Base-by-base conservation (phyloP, 1,284 basidiomycete species). In the Ceratobasidium sp. region DNA sequence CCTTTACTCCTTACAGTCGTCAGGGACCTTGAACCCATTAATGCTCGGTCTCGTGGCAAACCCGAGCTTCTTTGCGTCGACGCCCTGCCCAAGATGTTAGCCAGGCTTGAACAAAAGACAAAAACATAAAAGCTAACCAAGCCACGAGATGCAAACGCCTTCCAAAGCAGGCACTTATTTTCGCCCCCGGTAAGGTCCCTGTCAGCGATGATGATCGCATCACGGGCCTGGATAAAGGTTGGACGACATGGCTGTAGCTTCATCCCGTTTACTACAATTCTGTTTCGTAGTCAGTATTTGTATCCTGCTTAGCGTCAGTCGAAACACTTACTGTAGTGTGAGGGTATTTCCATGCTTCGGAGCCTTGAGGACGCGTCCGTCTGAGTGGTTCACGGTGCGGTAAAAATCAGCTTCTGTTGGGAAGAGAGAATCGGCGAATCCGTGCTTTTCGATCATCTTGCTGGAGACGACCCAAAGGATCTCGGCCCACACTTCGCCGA, bases 201-300 rank as follows among this genome's bases (percentile, higher is more conserved):
- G 79, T 98, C 96, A 17, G 96, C 95, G 75, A 92, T 87, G 74
- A 98, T 86, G 77, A 98, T 96, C 22, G 94, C 94, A 78, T 95
- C 90, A 70, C 96, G 88, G 8, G 94, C 92, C 73, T 94, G 88
- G 75, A 95, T 91, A 89, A 98, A 97, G 64, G 85, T 85, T 3
- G 95, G 96, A 64, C 90, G 84, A 81, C 84, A 85, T 3, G 83
- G 83, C 76, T 84, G 83, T 27, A 84, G 75, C 77, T 85, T 85
- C 80, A 85, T 81, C 1, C 78, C 82, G 72, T 82, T 80, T 56
- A 85, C 74, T 70, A 85, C 77, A 42, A 85, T 78, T 71, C 83
- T 83, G 68, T 22, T 20, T 31, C 45, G 20, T 42, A 29, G 5
- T 22, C 38, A 29, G 22, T 29, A 27, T 35, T 47, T 60, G 53